A percentile compares a stretch with the other conserved stretches of the same genome.
These are phyloP conservation scores for Rosa lucieae DNA, from an alignment of 306 rosid genomes.

Conservation along the genomic window DNA sequence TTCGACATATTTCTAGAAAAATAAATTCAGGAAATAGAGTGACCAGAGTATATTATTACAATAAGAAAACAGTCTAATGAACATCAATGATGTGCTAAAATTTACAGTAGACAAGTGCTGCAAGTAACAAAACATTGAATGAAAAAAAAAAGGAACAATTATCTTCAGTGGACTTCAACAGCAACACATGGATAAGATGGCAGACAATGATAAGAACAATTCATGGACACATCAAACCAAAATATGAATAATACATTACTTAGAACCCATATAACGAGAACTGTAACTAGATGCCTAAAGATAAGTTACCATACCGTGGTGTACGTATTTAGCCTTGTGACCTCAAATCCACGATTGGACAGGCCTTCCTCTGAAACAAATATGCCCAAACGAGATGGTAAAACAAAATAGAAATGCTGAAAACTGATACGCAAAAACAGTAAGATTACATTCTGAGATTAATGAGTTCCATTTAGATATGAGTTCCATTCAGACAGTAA, in stretches of 20 bases:
- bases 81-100: too few relatives aligned
- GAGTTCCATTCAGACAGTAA: background rate
- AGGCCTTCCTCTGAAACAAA: conserved; percentile 78
- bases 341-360: conserved; percentile 85
- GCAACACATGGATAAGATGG: too few relatives aligned
- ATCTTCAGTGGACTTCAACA: too few relatives aligned
- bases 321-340: conserved; percentile 87
- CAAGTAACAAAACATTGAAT: too few relatives aligned
- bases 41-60: too few relatives aligned
- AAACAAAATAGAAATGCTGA: background rate
- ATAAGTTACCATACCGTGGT: conserved; percentile 66
- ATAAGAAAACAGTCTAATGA: too few relatives aligned
- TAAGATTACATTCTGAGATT: background rate
- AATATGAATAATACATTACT: background rate
- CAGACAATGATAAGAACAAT: too few relatives aligned
- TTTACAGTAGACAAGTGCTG: too few relatives aligned
- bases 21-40: too few relatives aligned
- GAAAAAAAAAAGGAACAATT: too few relatives aligned
- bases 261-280: conserved; percentile 2
- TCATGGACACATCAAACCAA: background rate
- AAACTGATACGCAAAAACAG: background rate
- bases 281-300: background rate
- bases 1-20: too few relatives aligned
- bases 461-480: background rate
- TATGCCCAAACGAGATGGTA: conserved; percentile 7